A percentile compares a stretch with the other conserved stretches of the same genome.
Conservation (phyloP, 345 rosid species). For the Syzygium jambos region DNA sequence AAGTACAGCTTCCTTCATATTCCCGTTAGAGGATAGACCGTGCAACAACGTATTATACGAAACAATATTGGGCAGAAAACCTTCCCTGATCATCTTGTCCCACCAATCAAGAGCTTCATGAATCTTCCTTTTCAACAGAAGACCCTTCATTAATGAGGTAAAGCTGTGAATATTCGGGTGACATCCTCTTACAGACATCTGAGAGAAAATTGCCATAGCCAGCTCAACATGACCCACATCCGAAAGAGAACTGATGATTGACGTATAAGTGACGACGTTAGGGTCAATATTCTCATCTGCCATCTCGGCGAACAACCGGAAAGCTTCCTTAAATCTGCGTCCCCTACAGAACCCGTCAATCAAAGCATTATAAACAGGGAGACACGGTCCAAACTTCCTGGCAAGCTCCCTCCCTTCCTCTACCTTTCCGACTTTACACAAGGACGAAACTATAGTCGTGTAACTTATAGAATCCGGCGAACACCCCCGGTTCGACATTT, state of each 20-base stretch:
- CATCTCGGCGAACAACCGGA: conserved; percentile 45
- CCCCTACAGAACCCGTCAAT: conserved; percentile 55
- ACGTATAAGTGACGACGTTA: conserved; percentile 67
- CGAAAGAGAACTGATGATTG: conserved; percentile 50
- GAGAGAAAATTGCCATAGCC: conserved; percentile 52
- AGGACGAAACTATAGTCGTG: conserved; percentile 59
- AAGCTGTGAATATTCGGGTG: conserved; percentile 55
- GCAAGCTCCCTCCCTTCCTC: conserved; percentile 65
- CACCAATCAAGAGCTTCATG: conserved; percentile 54
- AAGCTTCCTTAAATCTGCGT: conserved; percentile 36
- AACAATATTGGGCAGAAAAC: conserved; percentile 46
- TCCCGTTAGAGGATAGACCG: conserved; percentile 54
- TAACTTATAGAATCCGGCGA: conserved; percentile 78
- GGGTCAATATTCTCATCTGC: conserved; percentile 40
- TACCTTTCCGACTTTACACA: conserved; percentile 64
- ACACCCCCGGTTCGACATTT: conserved; percentile 64
- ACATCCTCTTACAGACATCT: conserved; percentile 70
- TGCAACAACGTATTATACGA: conserved; percentile 56
- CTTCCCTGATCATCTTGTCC: conserved; percentile 42
- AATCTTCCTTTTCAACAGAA: conserved; percentile 38
- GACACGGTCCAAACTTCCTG: conserved; percentile 33
- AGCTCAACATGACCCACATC: conserved; percentile 36
- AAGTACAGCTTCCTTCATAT: conserved; percentile 41
- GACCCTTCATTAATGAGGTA: conserved; percentile 69
- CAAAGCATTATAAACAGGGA: conserved; percentile 64